phyloP scores from a whole-genome alignment of 257 asterid genomes.

The Phtheirospermum japonicum region DNA sequence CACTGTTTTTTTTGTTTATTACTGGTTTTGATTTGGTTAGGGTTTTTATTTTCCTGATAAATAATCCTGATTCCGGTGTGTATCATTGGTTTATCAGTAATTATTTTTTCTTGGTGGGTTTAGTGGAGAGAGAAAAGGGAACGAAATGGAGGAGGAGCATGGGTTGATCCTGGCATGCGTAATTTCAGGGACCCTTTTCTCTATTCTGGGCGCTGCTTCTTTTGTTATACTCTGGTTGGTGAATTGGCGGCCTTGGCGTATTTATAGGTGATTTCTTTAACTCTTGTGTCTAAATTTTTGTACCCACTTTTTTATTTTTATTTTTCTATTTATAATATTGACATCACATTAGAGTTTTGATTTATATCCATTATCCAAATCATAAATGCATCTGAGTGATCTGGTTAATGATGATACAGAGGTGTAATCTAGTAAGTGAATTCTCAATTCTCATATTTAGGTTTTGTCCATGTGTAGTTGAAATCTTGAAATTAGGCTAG shows the following conservation, averaged over 20 bases:
- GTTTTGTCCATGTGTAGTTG: constrained; percentile 19
- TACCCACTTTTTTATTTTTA: background rate
- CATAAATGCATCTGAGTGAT: constrained; percentile 9
- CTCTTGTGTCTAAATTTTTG: background rate
- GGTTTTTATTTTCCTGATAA: constrained; percentile 5
- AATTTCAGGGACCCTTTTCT: constrained; percentile 80
- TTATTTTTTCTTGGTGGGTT: constrained; percentile 20
- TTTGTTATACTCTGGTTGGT: constrained; percentile 93
- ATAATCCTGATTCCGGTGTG: background rate
- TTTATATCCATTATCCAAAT: constrained; percentile 1
- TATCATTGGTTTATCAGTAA: background rate
- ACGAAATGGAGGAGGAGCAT: constrained; percentile 72
- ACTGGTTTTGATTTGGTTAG: constrained; percentile 13
- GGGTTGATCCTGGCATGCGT: constrained; percentile 78
- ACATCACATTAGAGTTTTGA: background rate
- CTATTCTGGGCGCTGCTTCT: constrained; percentile 73
- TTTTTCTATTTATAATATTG: background rate
- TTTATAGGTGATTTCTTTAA: constrained; percentile 58
- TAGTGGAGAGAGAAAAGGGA: constrained; percentile 41
- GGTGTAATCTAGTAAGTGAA: background rate
- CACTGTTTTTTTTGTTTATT: constrained; percentile 14
- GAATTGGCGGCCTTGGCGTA: constrained; percentile 99
- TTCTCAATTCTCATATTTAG: background rate
- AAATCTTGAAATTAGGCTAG: constrained; percentile 11
- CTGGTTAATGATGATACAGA: constrained; percentile 1